Evolutionary conservation across 768 basidiomycete genomes (phyloP), one percentile per base, ranked within the genome.

Genomic region (Cyclocybe cylindracea): DNA sequence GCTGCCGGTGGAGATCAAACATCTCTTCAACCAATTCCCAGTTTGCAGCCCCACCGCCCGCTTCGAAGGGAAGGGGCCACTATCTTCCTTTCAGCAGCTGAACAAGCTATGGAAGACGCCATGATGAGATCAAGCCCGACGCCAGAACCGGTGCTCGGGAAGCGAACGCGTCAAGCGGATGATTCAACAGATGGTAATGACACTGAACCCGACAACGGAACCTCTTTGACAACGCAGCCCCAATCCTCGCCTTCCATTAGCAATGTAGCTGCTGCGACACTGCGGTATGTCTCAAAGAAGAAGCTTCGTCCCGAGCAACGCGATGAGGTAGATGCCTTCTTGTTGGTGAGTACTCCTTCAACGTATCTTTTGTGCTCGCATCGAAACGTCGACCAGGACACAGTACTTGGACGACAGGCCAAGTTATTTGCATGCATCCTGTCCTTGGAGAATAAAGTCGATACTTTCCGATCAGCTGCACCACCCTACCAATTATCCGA

Each of bases 391-490:
- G 32, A 44, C 39, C 42, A 54, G 53, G 53, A 54, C 42, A 57
- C 53, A 31, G 45, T 41, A 31, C 48, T 57, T 34, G 56, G 56
- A 29, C 45, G 49, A 14, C 53, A 57, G 39, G 45, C 53, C 48
- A 57, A 57, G 35, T 39, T 57, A 18, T 57, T 54, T 42, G 40
- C 35, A n/a, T 54, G 29, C 36, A 43, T 57, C n/a, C 13, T 56
- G 16, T 48, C 55, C 19, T 18, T 52, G 7, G 42, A 53, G 19
- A 56, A 53, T 31, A 54, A 54, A 24, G 24, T 57, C 18, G 44
- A 57, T 32, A 41, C 49, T 24, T 54, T 51, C 35, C 53, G 38
- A 50, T 54, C 53, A 44, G 53, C 56, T 34, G 45, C 44, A 44
- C 56, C 48, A 5, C 44, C 52, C 11, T 57, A 50, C 49, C 56